Percentiles rank a stretch among this genome's conserved stretches.
These are phyloP conservation scores for Penicillium sp. DNA, from an alignment of 2,329 filamentous ascomycete species.

Conservation along the genomic window DNA sequence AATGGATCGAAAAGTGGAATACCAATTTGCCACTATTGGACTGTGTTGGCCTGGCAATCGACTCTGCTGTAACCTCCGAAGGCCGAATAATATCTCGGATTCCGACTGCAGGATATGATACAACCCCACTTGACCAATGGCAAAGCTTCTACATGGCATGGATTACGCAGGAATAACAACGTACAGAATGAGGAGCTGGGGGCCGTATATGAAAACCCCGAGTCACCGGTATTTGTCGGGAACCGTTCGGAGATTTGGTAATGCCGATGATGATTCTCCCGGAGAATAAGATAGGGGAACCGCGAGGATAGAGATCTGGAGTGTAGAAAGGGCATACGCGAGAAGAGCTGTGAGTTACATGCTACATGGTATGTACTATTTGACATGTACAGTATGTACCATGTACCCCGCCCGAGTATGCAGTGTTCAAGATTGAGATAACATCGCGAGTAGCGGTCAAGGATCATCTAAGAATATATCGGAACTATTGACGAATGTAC, in stretches of 20 bases:
- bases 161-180: background rate
- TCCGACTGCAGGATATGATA: background rate
- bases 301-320: too few relatives aligned
- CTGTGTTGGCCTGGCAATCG: too few relatives aligned
- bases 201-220: too few relatives aligned
- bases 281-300: too few relatives aligned
- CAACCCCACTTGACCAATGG: background rate
- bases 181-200: background rate
- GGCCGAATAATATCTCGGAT: background rate
- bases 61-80: background rate
- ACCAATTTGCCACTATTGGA: background rate
- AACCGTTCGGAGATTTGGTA: background rate
- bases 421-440: background rate
- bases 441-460: background rate
- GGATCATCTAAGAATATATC: too few relatives aligned
- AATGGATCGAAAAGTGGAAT: background rate
- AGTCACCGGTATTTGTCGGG: background rate
- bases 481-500: background rate
- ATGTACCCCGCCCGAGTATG: background rate
- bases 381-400: background rate
- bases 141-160: background rate
- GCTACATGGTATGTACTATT: background rate
- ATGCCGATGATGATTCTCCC: background rate
- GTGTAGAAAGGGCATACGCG: too few relatives aligned
- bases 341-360: background rate